These are phyloP conservation scores for Usnea hakonensis DNA, from an alignment of 495 filamentous ascomycete species.

Conservation along the genomic window DNA sequence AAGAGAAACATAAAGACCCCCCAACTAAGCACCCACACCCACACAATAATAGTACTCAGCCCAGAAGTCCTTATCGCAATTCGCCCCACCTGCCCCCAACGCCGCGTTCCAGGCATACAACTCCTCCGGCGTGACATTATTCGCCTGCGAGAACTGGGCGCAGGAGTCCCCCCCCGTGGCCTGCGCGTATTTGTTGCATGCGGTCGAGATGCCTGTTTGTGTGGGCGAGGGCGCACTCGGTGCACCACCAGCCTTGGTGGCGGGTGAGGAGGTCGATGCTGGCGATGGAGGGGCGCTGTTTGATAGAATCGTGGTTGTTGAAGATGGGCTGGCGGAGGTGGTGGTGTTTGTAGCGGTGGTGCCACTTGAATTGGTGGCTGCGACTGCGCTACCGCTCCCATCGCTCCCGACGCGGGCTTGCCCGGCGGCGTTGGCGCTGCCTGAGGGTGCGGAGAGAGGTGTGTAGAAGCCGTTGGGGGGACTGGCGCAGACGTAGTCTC, in stretches of 20 bases:
- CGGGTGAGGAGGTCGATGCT: no score
- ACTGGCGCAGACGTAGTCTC: conserved; percentile 15
- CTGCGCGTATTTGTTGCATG: conserved; percentile 24
- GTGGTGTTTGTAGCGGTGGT: no score
- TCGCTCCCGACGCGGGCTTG: conserved; percentile 10
- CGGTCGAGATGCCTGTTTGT: conserved; percentile 14
- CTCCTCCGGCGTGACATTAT: conserved; percentile 9
- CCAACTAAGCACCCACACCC: no score
- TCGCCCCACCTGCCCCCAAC: conserved; percentile 4
- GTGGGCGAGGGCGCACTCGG: conserved; percentile 19
- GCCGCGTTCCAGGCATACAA: conserved; percentile 14
- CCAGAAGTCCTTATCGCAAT: conserved; percentile 7
- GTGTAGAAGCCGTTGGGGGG: conserved; percentile 15
- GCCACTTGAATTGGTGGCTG: conserved; percentile 5
- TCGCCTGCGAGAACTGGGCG: conserved; percentile 9
- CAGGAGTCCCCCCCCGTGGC: conserved; percentile 16
- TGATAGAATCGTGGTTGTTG: no score
- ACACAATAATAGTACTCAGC: conserved; percentile 17
- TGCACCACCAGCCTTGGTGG: conserved; percentile 6
- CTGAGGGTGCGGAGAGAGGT: conserved; percentile 13
- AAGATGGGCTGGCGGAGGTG: no score
- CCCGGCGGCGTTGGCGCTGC: neutral
- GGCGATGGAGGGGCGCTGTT: neutral
- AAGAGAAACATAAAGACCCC: no score
- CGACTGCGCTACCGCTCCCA: conserved; percentile 3